phyloP scores from a whole-genome alignment of 179 eudicot genomes.

The Beta corolliflora region DNA sequence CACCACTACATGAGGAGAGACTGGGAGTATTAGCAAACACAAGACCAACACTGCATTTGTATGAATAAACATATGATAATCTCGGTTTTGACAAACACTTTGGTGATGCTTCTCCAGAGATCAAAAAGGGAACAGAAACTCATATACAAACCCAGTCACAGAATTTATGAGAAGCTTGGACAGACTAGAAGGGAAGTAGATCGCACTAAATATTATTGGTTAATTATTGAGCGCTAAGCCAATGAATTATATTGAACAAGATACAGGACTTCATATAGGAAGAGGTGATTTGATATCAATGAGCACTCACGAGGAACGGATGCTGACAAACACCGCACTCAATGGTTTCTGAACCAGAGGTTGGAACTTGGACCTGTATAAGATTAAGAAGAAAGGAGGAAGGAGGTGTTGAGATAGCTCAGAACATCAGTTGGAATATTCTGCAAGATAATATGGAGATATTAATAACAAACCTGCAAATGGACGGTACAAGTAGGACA shows the following conservation, averaged over 20 bases:
- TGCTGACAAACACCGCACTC: constrained; percentile 97
- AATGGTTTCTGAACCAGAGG: constrained; percentile 86
- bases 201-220: background rate
- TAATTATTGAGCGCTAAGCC: constrained; percentile 16
- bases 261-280: background rate
- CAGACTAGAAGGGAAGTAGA: background rate
- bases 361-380: constrained; percentile 80
- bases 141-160: constrained; percentile 20
- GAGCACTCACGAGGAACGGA: constrained; percentile 78
- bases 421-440: background rate
- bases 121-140: background rate
- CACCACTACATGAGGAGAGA: background rate
- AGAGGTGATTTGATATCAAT: constrained; percentile 31
- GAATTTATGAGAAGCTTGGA: background rate
- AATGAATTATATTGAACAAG: constrained; percentile 20
- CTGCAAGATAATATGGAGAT: background rate
- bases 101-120: background rate
- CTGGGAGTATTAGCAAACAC: background rate
- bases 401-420: background rate
- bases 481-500: constrained; percentile 94
- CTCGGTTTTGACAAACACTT: background rate
- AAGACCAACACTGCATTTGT: constrained; percentile 2
- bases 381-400: background rate
- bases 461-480: constrained; percentile 61
- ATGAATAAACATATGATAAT: background rate